Evolutionary conservation across 2,329 filamentous ascomycete species (phyloP).

Genomic region (Alternaria dauci): DNA sequence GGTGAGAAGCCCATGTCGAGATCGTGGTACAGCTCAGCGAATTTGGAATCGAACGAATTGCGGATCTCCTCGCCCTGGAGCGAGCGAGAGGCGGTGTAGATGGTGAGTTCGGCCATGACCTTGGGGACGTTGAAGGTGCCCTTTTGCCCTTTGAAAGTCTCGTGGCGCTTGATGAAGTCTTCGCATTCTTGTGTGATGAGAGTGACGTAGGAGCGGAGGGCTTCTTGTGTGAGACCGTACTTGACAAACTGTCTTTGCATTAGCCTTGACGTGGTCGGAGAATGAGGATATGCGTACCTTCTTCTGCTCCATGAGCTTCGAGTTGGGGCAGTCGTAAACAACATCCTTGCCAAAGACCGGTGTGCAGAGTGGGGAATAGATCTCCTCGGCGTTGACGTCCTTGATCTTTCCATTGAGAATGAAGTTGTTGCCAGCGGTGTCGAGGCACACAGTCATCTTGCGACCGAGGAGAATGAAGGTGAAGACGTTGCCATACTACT

Average conservation of each 20-base stretch:
- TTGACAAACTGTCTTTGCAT: conserved; percentile 72
- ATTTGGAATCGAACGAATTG: conserved; percentile 78
- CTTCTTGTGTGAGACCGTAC: conserved; percentile 76
- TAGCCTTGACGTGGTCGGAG: conserved; percentile 1
- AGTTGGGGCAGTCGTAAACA: conserved; percentile 89
- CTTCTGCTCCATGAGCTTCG: conserved; percentile 96
- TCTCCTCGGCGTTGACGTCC: conserved; percentile 89
- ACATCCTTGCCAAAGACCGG: conserved; percentile 83
- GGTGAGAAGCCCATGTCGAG: conserved; percentile 90
- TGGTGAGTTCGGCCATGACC: conserved; percentile 84
- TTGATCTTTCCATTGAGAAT: conserved; percentile 90
- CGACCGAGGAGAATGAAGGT: conserved; percentile 88
- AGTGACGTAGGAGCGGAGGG: conserved; percentile 78
- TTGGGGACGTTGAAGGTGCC: conserved; percentile 77
- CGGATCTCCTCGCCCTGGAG: conserved; percentile 87
- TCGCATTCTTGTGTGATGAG: conserved; percentile 79
- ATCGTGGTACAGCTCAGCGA: conserved; percentile 85
- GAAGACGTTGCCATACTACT: conserved; percentile 84
- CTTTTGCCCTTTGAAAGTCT: conserved; percentile 71
- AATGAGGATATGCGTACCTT: conserved; percentile 65
- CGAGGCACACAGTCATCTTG: conserved; percentile 86
- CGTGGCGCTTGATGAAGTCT: conserved; percentile 73
- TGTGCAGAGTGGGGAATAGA: conserved; percentile 79
- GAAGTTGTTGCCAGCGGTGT: conserved; percentile 86
- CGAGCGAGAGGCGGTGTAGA: conserved; percentile 86